Percentiles rank a stretch among this genome's conserved stretches.
Conservation (phyloP, 805 yeast genomes). For the Maudiozyma bulderi region DNA sequence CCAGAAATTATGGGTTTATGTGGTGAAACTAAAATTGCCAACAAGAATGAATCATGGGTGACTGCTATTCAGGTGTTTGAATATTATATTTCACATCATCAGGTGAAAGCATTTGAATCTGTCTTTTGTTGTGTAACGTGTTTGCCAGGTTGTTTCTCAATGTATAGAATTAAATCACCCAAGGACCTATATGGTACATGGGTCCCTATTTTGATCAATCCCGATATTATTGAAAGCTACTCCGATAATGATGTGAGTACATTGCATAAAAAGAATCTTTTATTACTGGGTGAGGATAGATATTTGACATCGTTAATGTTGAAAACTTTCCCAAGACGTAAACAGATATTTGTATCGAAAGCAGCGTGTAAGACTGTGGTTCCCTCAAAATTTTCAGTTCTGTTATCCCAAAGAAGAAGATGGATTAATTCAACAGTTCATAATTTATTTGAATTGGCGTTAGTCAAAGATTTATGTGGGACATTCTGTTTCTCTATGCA, state of each 20-base stretch:
- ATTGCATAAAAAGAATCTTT: constrained; percentile 75
- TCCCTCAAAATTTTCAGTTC: constrained; percentile 68
- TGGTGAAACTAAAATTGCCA: constrained; percentile 89
- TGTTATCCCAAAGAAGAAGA: constrained; percentile 87
- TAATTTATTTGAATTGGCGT: constrained; percentile 76
- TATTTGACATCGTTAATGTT: constrained; percentile 78
- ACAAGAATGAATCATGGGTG: constrained; percentile 78
- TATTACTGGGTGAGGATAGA: constrained; percentile 85
- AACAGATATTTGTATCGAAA: constrained; percentile 76
- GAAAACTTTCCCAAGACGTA: constrained; percentile 80
- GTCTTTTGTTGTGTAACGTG: constrained; percentile 92
- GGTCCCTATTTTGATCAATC: constrained; percentile 90
- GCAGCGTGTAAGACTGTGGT: constrained; percentile 89
- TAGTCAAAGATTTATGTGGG: constrained; percentile 84
- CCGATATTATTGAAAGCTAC: constrained; percentile 87
- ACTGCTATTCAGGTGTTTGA: constrained; percentile 91
- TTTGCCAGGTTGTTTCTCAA: constrained; percentile 89
- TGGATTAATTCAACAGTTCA: constrained; percentile 96
- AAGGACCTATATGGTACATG: constrained; percentile 71
- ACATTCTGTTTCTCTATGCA: constrained; percentile 94
- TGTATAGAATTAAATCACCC: constrained; percentile 86
- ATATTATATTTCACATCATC: constrained; percentile 88
- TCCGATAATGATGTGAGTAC: constrained; percentile 78
- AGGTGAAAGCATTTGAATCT: constrained; percentile 87
- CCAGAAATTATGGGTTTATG: constrained; percentile 86